A percentile compares a stretch with the other conserved stretches of the same genome.
Conservation (phyloP, 2,329 filamentous ascomycete species). For the Fulvia fulva region DNA sequence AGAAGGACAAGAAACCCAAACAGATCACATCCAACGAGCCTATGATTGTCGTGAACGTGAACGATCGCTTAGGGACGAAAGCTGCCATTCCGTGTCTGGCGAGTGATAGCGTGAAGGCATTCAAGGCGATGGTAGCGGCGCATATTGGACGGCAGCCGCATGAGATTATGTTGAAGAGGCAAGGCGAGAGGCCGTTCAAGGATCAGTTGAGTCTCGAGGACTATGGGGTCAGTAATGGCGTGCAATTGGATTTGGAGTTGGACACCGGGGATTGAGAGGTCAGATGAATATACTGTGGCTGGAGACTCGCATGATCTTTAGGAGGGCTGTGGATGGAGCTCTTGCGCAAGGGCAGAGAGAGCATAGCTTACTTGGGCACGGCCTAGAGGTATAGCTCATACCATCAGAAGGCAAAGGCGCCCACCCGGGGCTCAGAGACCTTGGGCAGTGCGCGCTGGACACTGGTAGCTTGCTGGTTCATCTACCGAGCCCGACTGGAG, state of each 20-base stretch:
- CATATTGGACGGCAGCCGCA: constrained; percentile 84
- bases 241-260: constrained; percentile 53
- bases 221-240: constrained; percentile 90
- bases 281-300: not conserved
- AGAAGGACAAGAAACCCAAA: constrained; percentile 26
- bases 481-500: no score
- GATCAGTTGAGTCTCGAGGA: constrained; percentile 83
- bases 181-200: constrained; percentile 91
- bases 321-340: no score
- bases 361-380: no score
- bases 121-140: constrained; percentile 88
- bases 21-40: constrained; percentile 55
- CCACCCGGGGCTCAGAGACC: no score
- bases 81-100: constrained; percentile 86
- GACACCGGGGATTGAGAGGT: constrained; percentile 37
- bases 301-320: no score
- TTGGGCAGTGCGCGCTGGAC: no score
- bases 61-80: constrained; percentile 94
- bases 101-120: constrained; percentile 75
- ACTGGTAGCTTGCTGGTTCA: no score
- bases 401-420: no score
- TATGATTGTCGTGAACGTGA: constrained; percentile 92
- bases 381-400: no score
- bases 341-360: no score
- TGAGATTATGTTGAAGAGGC: constrained; percentile 86